Percentiles rank a stretch among this genome's conserved stretches.
These are phyloP conservation scores for Cyphellophora attinorum DNA, from an alignment of 2,329 filamentous ascomycete genomes.

Conservation along the genomic window DNA sequence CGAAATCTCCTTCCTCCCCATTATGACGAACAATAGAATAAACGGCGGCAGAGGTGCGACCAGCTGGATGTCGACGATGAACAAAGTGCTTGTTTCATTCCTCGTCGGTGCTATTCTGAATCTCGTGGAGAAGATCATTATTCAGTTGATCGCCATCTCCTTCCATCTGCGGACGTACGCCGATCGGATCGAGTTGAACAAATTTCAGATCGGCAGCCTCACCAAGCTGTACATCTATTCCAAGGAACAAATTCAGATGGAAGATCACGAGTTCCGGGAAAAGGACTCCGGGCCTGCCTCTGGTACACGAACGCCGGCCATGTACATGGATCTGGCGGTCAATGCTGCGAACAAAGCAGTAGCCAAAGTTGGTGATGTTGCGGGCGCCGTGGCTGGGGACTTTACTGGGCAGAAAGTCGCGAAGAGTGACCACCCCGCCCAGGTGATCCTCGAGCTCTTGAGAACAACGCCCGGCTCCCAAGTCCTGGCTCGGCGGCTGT, in stretches of 20 bases:
- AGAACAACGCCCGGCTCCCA: slow-evolving; percentile 65
- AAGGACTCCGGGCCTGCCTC: slow-evolving; percentile 38
- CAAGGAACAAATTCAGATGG: slow-evolving; percentile 54
- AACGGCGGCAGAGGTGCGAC: slow-evolving; percentile 43
- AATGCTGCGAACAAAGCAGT: slow-evolving; percentile 66
- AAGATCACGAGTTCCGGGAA: slow-evolving; percentile 69
- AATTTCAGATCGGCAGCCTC: slow-evolving; percentile 68
- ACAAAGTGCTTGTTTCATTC: slow-evolving; percentile 79
- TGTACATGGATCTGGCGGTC: slow-evolving; percentile 57
- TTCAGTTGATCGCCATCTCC: slow-evolving; percentile 86
- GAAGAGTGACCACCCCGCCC: slow-evolving; percentile 67
- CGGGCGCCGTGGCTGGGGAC: slow-evolving; percentile 78
- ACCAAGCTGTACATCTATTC: slow-evolving; percentile 57
- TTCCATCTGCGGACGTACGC: slow-evolving; percentile 89
- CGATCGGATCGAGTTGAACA: slow-evolving; percentile 84
- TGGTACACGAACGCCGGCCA: slow-evolving; percentile 65
- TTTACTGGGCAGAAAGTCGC: slow-evolving; percentile 68
- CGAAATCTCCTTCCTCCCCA: slow-evolving; percentile 75
- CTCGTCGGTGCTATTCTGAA: slow-evolving; percentile 75
- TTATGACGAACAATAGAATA: slow-evolving; percentile 58
- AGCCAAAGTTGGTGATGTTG: slow-evolving; percentile 74
- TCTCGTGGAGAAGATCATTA: slow-evolving; percentile 82
- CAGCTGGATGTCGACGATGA: slow-evolving; percentile 65
- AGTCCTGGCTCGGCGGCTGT: slow-evolving; percentile 76
- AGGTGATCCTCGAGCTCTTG: slow-evolving; percentile 72